phyloP scores from a whole-genome alignment of 108 stramenopile genomes.

The Nitzschia sp. region DNA sequence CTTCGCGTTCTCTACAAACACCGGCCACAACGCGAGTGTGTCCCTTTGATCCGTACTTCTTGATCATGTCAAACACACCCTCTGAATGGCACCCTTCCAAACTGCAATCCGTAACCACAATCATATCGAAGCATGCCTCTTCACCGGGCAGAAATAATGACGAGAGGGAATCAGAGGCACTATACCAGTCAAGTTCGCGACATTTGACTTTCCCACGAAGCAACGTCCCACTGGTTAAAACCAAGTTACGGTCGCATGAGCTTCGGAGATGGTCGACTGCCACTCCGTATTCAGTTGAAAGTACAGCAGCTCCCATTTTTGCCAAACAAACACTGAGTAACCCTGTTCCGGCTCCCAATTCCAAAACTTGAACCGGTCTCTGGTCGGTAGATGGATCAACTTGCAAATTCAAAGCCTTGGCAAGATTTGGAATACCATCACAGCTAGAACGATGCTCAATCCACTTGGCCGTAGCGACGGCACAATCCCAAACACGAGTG shows the following conservation, averaged over 20 bases:
- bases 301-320: conserved; percentile 33
- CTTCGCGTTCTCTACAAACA: conserved; percentile 26
- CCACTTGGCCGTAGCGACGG: conserved; percentile 25
- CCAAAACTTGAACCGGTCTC: conserved; percentile 22
- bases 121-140: conserved; percentile 24
- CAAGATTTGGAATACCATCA: conserved; percentile 4
- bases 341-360: conserved; percentile 30
- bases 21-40: conserved; percentile 20
- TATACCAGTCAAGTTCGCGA: conserved; percentile 34
- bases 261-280: conserved; percentile 4
- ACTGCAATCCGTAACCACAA: conserved; percentile 26
- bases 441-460: conserved; percentile 1
- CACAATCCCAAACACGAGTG: conserved; percentile 34
- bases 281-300: conserved; percentile 20
- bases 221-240: not conserved
- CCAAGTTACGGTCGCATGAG: conserved; percentile 6
- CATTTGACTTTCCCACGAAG: conserved; percentile 14
- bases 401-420: conserved; percentile 1
- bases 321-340: conserved; percentile 27
- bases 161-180: conserved; percentile 6
- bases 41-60: conserved; percentile 20
- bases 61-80: conserved; percentile 25
- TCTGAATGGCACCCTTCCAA: not conserved
- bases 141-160: conserved; percentile 7
- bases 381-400: not conserved